phyloP scores from a whole-genome alignment of 148 eudicot species.

The Vaccinium macrocarpon region DNA sequence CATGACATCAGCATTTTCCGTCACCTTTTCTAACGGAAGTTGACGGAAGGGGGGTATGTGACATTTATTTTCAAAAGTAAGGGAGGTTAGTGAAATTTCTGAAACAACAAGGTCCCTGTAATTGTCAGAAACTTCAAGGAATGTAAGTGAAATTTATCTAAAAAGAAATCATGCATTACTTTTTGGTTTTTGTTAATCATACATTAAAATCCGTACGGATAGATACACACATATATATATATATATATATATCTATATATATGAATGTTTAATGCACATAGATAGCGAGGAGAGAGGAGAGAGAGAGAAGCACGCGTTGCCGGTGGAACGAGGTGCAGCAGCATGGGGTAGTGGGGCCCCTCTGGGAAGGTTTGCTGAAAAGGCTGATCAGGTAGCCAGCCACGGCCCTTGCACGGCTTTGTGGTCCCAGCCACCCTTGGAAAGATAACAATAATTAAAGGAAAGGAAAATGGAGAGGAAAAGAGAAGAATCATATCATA shows the following conservation, averaged over 20 bases:
- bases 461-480: background rate
- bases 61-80: no score
- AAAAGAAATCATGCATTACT: no score
- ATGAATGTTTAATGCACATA: no score
- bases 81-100: no score
- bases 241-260: no score
- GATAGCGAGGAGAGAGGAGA: background rate
- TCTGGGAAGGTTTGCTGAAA: slow-evolving; percentile 17
- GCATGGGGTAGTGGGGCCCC: slow-evolving; percentile 28
- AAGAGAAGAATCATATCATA: background rate
- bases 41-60: no score
- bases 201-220: background rate
- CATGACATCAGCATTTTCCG: no score
- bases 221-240: background rate
- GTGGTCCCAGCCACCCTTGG: slow-evolving; percentile 16
- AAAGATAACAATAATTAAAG: background rate
- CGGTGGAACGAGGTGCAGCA: slow-evolving; percentile 49
- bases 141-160: no score
- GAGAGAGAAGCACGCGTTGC: slow-evolving; percentile 68
- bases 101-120: no score
- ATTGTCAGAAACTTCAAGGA: no score
- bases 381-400: slow-evolving; percentile 22
- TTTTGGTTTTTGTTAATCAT: no score
- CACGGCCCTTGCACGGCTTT: slow-evolving; percentile 9
- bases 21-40: no score